phyloP scores from a whole-genome alignment of 78 protist genomes.

The Paratrimastix pyriformis region DNA sequence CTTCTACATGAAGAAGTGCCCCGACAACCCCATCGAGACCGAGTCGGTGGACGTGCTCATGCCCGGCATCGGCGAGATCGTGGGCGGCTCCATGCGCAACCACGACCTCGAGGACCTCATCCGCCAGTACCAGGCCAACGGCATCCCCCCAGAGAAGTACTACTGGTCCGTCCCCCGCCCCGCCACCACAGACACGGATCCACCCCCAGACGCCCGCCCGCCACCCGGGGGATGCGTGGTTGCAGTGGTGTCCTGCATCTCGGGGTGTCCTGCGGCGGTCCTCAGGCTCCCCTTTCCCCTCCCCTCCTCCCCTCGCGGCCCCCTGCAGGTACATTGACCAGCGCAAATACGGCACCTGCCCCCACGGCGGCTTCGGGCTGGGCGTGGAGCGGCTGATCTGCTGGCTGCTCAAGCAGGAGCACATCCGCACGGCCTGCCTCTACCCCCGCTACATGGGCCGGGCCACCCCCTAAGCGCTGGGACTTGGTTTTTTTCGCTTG shows the following conservation, averaged over 20 bases:
- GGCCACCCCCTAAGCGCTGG: conserved; percentile 72
- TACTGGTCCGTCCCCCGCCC: conserved; percentile 89
- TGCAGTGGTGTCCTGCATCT: not conserved
- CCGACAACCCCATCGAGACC: conserved; percentile 4
- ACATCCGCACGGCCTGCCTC: conserved; percentile 79
- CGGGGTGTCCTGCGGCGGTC: not conserved
- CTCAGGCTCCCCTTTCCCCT: not conserved
- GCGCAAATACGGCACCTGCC: conserved; percentile 79
- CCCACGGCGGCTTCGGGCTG: conserved; percentile 94
- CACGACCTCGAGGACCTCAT: conserved; percentile 53
- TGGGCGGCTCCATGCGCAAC: conserved; percentile 89
- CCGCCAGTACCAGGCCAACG: conserved; percentile 59
- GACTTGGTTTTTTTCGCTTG: no score
- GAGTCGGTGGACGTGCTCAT: conserved; percentile 69
- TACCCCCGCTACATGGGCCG: conserved; percentile 74
- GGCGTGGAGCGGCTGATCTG: conserved; percentile 85
- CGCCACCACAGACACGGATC: no score
- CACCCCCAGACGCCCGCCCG: no score
- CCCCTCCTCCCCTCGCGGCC: not conserved
- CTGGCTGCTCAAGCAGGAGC: conserved; percentile 66
- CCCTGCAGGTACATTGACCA: conserved; percentile 63
- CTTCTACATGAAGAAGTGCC: conserved; percentile 76
- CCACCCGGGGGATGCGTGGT: no score
- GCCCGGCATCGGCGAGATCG: conserved; percentile 95
- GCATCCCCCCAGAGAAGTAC: conserved; percentile 67